Evolutionary conservation across 805 yeast genomes (phyloP), one percentile per base, ranked within the genome.

Genomic region (Pichia cabralensis): DNA sequence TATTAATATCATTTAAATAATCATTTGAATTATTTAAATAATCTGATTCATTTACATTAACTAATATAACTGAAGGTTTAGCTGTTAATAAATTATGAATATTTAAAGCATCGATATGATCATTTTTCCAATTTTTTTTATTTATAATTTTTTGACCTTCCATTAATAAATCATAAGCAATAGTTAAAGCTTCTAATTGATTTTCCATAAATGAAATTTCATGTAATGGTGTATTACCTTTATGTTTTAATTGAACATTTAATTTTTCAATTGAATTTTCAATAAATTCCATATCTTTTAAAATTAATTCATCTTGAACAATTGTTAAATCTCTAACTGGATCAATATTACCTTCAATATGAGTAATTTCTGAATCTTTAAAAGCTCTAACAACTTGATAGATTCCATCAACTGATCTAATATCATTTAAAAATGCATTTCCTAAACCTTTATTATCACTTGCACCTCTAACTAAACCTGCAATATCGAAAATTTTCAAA

Each of bases 81-180:
- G 98, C 96, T 11, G 97, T 86, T 53, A 92, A 71, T 52, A 92
- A 71, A 50, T 74, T 72, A 81, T 88, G 81, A 38, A 71, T 50
- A 73, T 92, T 92, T 67, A 92, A 80, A 36, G 74, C 67, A 61
- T 85, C 96, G 38, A 92, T 89, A 66, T 92, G 96, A 64, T 84
- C 86, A 43, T 78, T 69, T 35, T 82, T 66, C 98, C 98, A 92
- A 45, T 65, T 67, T 48, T 77, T 81, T 53, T 45, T 45, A 54
- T 85, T 88, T 48, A 89, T 83, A 43, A 92, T 77, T 65, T 95
- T 81, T 53, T 81, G 76, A 42, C 95, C 96, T 38, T 66, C 74
- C 67, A 92, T 79, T 51, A 89, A 72, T 53, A 77, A 64, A 39
- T 71, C 74, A 49, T 86, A 80, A 53, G 92, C 80, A 53, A 63